Conservation (phyloP, 2,329 filamentous ascomycete genomes). For the Chalaropsis thielavioides region DNA sequence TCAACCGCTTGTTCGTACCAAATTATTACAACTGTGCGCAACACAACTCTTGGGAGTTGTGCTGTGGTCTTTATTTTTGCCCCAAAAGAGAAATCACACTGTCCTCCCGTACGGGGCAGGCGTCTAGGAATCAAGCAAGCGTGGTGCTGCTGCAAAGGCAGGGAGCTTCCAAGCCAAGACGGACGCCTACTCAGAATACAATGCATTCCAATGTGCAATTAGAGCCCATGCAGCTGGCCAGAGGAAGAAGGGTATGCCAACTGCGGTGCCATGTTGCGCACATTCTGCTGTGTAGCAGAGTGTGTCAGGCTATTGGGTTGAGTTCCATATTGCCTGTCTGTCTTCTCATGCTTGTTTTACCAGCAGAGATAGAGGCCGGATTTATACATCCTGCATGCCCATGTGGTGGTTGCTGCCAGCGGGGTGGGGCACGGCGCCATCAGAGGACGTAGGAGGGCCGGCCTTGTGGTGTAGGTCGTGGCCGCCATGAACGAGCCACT, state of each 20-base stretch:
- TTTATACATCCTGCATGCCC: slow-evolving; percentile 15
- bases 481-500: slow-evolving; percentile 9
- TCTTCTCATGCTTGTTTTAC: too few species aligned
- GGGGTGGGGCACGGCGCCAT: slow-evolving; percentile 11
- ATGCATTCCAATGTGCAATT: neutral
- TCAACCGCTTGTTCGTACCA: neutral
- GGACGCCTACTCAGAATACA: neutral
- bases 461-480: slow-evolving; percentile 11
- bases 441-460: slow-evolving; percentile 14
- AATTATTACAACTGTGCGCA: neutral
- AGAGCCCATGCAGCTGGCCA: neutral
- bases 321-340: too few species aligned
- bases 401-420: neutral
- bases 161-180: neutral
- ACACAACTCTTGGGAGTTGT: neutral
- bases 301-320: neutral
- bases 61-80: neutral
- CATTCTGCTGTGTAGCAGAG: neutral
- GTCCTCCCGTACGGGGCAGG: neutral
- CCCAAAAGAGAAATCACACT: neutral
- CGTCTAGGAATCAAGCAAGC: neutral
- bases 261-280: neutral
- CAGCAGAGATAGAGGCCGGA: neutral
- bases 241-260: neutral
- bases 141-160: neutral